These are phyloP conservation scores for Cutaneotrichosporon cutaneum DNA, from an alignment of 1,284 basidiomycete species.

Conservation along the genomic window DNA sequence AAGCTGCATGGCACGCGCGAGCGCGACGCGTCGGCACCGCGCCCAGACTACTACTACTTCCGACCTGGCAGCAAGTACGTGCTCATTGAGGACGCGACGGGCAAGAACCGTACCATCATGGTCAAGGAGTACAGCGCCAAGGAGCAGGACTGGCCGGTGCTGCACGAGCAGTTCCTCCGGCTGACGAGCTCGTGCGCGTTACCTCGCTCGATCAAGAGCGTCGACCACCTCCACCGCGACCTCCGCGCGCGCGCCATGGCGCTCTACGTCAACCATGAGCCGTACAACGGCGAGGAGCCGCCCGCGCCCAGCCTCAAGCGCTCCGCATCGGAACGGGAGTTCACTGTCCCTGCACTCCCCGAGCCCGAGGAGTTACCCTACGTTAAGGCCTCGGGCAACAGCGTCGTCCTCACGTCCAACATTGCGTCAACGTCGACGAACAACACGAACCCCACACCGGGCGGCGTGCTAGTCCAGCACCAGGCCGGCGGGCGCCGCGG, in stretches of 20 bases:
- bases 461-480: neutral
- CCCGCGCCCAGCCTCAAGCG: conserved; percentile 34
- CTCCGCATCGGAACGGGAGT: conserved; percentile 34
- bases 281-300: conserved; percentile 40
- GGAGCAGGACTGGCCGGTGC: conserved; percentile 57
- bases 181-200: conserved; percentile 28
- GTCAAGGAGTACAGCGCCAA: conserved; percentile 57
- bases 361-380: conserved; percentile 41
- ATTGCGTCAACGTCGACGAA: conserved; percentile 75
- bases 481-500: conserved; percentile 33
- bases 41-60: conserved; percentile 89
- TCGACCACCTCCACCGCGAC: conserved; percentile 26
- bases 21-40: conserved; percentile 81
- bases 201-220: conserved; percentile 21
- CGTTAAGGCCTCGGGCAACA: conserved; percentile 92
- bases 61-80: conserved; percentile 73
- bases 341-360: conserved; percentile 27
- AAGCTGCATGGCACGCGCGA: conserved; percentile 82
- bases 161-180: conserved; percentile 54
- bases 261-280: conserved; percentile 42
- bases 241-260: conserved; percentile 44
- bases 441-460: conserved; percentile 34
- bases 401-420: conserved; percentile 84
- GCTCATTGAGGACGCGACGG: conserved; percentile 84
- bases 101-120: conserved; percentile 63